Evolutionary conservation across 495 filamentous ascomycete genomes (phyloP), one percentile per base, ranked within the genome.

Genomic region (Astrocystis sublimbata): DNA sequence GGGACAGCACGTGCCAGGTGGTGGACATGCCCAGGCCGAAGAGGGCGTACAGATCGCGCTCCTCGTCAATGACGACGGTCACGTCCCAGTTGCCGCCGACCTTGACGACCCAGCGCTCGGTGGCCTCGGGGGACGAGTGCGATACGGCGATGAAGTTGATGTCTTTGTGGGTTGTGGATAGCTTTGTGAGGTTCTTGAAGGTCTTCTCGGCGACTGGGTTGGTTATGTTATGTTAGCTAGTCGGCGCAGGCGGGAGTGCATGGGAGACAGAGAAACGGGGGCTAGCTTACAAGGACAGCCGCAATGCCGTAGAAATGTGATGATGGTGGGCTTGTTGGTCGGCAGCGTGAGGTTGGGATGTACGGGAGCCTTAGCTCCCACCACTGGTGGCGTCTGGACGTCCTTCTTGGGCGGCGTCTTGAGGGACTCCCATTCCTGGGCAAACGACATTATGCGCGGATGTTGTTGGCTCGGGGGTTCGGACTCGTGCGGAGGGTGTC

Each of bases 121-220:
- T 88, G 0, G 78, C 75, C 21, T 70, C 66, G 13, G 68, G 54
- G n/a, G 78, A 73, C 23, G 78, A 81, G 65, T 87, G 85, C 5
- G 85, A 87, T 10, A 88, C 70, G 28, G 85, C 85, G 43, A 87
- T 70, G 76, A 81, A 86, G 61, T 76, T 69, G 2, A 86, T 68
- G n/a, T 78, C 64, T 0, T 76, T 76, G 65, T 87, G 71, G 8
- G 69, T 50, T 24, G 61, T 65, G 9, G 85, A 84, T 60, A 74
- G 60, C 13, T 67, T 60, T 21, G 81, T 77, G 10, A 87, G 71
- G 19, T 65, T 61, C 17, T 76, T 67, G 73, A 84, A 82, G 7
- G 81, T 80, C 66, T 86, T 86, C 63, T 87, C 85, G n/a, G 85
- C 83, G 67, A 86, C 82, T 63, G 9, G 52, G n/a, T n/a, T n/a